Base-by-base conservation (phyloP, 192 early-diverging fungal genomes). In the Coemansia umbellata region DNA sequence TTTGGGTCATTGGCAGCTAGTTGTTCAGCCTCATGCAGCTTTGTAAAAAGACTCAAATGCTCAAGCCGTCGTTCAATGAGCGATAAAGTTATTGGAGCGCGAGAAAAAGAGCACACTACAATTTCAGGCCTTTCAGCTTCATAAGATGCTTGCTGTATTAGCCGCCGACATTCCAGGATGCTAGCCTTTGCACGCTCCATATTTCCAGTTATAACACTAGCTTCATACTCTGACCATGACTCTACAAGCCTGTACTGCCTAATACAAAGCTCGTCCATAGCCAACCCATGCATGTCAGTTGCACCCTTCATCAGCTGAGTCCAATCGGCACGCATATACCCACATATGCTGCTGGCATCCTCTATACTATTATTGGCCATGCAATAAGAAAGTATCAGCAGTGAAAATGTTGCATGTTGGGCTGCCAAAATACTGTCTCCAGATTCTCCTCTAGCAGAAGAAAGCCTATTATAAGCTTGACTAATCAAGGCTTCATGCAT, bases 151-250 rank as follows among this genome's bases (percentile, higher is more conserved):
- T 40, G 24, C 15, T 36, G 47, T n/a, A 69, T 13, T 39, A 45
- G 17, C 3, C 14, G 6, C 2, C 5, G 21, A 30, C 73, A 75
- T 30, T 21, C n/a, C 0, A 14, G 35, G 31, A 69, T 53, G 11
- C 33, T 42, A 0, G 15, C 17, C 7, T 37, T 37, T 3, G 65
- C 73, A 13, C 13, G 33, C 9, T 26, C 36, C 5, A 50, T 17
- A 30, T 65, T 47, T 33, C 58, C 50, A 8, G 37, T 21, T 31
- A 60, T 31, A 7, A 47, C 44, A 4, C 53, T 48, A 4, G 45
- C 30, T 50, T 75, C 66, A 18, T 75, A 75, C 8, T 36, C 23
- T 1, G 62, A 50, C 73, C 73, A 75, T 13, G 61, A 35, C 57
- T 69, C 49, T 3, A 51, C 58, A 47, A 69, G 10, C n/a, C 15